A percentile compares a stretch with the other conserved stretches of the same genome.
Conservation (phyloP, 805 yeast species). For the Wickerhamiella sergipiensis region DNA sequence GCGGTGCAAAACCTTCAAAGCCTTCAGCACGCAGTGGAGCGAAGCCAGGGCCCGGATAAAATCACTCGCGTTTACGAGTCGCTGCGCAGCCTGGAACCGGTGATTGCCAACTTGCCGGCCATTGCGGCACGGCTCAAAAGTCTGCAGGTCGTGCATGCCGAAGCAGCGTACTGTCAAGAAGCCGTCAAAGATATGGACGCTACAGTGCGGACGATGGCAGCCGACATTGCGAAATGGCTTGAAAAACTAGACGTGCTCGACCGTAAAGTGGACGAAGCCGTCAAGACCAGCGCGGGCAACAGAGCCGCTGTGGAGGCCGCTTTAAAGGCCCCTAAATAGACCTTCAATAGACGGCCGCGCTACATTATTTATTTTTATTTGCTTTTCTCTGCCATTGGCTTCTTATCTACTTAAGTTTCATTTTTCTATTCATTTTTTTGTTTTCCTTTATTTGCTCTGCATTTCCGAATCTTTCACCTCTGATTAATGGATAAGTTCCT, state of each 20-base stretch:
- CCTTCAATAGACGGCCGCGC: too few species aligned
- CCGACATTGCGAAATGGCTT: constrained; percentile 2
- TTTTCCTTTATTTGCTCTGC: neutral
- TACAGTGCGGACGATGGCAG: neutral
- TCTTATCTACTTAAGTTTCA: too few species aligned
- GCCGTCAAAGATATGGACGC: constrained; percentile 1
- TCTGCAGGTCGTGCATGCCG: constrained; percentile 1
- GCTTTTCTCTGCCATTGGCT: neutral
- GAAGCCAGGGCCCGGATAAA: neutral
- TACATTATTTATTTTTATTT: neutral
- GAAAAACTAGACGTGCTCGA: neutral
- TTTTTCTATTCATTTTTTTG: neutral
- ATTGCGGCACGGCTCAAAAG: constrained; percentile 1
- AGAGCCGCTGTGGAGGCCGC: neutral
- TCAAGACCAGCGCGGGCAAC: neutral
- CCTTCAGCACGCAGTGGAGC: neutral
- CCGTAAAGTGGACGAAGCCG: neutral
- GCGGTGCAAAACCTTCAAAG: neutral
- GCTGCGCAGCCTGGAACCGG: neutral
- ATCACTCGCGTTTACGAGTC: neutral
- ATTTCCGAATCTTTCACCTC: neutral
- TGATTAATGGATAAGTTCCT: constrained; percentile 7
- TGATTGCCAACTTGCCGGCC: neutral
- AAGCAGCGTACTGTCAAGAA: neutral
- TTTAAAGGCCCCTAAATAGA: neutral